Conservation (phyloP, 345 rosid species). For the Psidium guajava region DNA sequence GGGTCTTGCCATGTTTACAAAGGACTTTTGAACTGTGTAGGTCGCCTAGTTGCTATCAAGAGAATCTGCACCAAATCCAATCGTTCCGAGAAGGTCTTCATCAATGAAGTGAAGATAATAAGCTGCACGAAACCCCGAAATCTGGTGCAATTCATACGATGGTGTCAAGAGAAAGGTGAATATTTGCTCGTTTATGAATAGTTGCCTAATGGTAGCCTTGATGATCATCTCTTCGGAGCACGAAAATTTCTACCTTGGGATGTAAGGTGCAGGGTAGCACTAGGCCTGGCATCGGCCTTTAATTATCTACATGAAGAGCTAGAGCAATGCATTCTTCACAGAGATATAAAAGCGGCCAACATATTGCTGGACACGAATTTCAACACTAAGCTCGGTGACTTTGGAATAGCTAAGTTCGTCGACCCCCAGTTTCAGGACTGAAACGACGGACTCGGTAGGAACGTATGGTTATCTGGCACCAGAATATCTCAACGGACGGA, state of each 20-base stretch:
- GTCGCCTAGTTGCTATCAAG: background rate
- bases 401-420: background rate
- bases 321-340: background rate
- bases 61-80: background rate
- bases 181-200: background rate
- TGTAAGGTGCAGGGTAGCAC: background rate
- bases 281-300: background rate
- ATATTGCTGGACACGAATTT: background rate
- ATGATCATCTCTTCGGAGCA: background rate
- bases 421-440: background rate
- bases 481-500: background rate
- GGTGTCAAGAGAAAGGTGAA: background rate
- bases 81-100: background rate
- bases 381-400: background rate
- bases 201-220: background rate
- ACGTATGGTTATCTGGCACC: background rate
- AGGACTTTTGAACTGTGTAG: background rate
- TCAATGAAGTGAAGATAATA: background rate
- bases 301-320: background rate
- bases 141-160: background rate
- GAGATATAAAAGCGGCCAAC: background rate
- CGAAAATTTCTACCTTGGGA: background rate
- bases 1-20: background rate
- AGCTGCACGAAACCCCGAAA: background rate
- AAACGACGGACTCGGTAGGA: background rate